phyloP scores from a whole-genome alignment of 129 eudicot species.

The Apium graveolens region DNA sequence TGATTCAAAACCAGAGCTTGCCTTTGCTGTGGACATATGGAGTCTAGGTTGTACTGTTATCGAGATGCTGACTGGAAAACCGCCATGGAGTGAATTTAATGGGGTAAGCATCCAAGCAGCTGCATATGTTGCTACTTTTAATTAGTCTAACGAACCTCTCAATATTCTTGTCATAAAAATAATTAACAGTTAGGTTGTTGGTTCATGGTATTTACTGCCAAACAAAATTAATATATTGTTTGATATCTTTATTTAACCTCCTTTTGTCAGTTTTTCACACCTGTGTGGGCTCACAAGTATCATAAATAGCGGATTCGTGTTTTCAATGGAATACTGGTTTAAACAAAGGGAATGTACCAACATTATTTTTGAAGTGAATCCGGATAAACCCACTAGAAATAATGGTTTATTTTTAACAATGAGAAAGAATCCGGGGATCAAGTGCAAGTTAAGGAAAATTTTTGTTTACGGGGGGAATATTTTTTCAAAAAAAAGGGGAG shows the following conservation, averaged over 20 bases:
- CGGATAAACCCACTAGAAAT: neutral
- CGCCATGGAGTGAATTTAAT: constrained; percentile 71
- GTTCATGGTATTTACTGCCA: neutral
- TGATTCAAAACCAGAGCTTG: constrained; percentile 55
- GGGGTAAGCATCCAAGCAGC: constrained; percentile 36
- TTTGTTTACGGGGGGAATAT: no score
- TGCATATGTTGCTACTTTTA: neutral
- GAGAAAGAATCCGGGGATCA: neutral
- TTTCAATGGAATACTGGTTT: neutral
- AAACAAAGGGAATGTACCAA: neutral
- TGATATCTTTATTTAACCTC: neutral
- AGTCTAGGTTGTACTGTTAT: constrained; percentile 94
- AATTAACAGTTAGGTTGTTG: neutral
- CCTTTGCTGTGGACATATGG: constrained; percentile 89
- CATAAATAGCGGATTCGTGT: neutral
- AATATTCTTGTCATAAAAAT: neutral
- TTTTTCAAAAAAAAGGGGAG: no score
- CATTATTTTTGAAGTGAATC: neutral
- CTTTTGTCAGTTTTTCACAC: neutral
- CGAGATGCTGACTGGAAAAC: constrained; percentile 89
- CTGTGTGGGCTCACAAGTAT: neutral
- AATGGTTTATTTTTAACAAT: neutral
- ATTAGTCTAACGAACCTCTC: neutral
- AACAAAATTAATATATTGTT: neutral
- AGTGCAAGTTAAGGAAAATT: neutral